Conservation (phyloP, 78 protist genomes). For the Diacronema lutheri region DNA sequence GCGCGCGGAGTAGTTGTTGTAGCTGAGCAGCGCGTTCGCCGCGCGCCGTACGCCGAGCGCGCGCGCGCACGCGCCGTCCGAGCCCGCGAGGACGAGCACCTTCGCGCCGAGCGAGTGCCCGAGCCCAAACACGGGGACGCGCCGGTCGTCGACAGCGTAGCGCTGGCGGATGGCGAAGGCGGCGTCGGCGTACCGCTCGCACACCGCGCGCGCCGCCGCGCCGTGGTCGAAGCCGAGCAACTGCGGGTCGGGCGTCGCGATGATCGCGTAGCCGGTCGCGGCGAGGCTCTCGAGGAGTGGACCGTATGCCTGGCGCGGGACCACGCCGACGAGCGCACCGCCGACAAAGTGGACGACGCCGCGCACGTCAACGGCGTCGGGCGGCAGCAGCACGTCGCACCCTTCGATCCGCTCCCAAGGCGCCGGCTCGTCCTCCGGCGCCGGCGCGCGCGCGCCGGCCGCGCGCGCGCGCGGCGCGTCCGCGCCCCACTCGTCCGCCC, state of each 20-base stretch:
- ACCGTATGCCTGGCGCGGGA: neutral
- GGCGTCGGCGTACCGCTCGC: neutral
- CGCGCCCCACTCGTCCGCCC: neutral
- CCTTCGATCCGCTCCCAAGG: neutral
- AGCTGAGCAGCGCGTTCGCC: neutral
- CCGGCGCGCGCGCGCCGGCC: neutral
- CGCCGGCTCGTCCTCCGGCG: too few relatives aligned
- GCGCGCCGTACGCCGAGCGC: neutral
- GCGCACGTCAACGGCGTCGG: too few relatives aligned
- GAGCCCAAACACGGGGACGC: neutral
- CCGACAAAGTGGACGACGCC: constrained; percentile 12
- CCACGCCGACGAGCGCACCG: neutral
- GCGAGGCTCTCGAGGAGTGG: neutral
- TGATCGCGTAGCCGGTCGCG: neutral
- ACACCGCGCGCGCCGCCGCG: neutral
- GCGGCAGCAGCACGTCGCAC: neutral
- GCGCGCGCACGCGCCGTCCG: neutral
- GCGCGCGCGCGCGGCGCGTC: neutral
- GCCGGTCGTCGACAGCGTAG: too few relatives aligned
- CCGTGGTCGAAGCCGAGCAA: neutral
- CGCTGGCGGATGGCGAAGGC: neutral
- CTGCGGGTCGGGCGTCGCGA: neutral
- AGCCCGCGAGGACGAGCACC: neutral
- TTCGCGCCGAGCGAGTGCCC: constrained; percentile 23
- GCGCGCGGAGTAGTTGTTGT: neutral